A percentile compares a stretch with the other conserved stretches of the same genome.
Conservation (phyloP, 768 basidiomycete genomes). For the Boletus patriciae region DNA sequence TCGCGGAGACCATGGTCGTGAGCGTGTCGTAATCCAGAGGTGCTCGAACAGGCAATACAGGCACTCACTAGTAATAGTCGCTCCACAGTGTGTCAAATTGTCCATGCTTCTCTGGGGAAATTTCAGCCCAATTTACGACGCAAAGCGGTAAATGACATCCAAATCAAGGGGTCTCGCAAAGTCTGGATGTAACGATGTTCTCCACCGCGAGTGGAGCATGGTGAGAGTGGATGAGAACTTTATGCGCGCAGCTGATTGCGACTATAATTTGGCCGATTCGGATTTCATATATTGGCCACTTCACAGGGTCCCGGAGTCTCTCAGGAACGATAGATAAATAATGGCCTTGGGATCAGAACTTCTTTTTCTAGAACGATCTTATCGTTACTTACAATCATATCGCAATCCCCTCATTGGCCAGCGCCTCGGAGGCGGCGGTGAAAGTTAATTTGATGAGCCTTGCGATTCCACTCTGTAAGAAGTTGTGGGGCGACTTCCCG, state of each 20-base stretch:
- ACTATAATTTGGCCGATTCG: neutral
- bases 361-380: conserved; percentile 13
- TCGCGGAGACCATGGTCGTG: conserved; percentile 9
- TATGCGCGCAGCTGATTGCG: conserved; percentile 8
- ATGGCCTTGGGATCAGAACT: conserved; percentile 3
- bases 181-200: neutral
- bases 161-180: neutral
- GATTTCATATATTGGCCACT: conserved; percentile 7
- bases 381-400: conserved; percentile 12
- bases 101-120: neutral
- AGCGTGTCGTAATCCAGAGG: neutral
- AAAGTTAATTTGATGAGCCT: neutral
- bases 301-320: conserved; percentile 15
- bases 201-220: neutral
- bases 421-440: conserved; percentile 13
- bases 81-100: conserved; percentile 12
- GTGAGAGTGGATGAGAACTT: neutral
- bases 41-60: conserved; percentile 1
- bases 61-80: conserved; percentile 6
- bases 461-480: neutral
- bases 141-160: neutral
- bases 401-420: conserved; percentile 19
- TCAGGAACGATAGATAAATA: conserved; percentile 15
- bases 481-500: neutral
- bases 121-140: neutral